A percentile compares a stretch with the other conserved stretches of the same genome.
These are phyloP conservation scores for Tetrahymena malaccensis DNA, from an alignment of 73 alveolate genomes.

Conservation along the genomic window DNA sequence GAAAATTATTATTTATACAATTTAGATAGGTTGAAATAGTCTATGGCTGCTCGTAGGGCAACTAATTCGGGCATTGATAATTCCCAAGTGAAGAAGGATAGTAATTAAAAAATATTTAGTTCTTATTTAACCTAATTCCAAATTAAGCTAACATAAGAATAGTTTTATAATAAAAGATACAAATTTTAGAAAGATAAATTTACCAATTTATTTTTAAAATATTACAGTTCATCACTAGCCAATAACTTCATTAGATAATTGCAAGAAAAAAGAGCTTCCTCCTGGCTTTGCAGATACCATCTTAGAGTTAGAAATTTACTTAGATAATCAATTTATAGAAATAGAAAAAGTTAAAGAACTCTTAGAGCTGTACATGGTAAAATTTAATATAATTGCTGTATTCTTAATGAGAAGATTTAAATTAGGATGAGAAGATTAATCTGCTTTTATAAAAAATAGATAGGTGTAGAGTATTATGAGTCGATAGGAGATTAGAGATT, in stretches of 20 bases:
- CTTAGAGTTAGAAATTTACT: neutral
- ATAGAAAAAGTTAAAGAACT: neutral
- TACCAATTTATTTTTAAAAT: too few relatives aligned
- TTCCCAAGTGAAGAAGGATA: neutral
- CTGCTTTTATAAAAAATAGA: neutral
- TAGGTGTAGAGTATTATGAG: conserved; percentile 45
- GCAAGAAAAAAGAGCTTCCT: neutral
- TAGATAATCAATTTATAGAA: neutral
- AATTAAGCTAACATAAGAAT: too few relatives aligned
- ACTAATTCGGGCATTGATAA: neutral
- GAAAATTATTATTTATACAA: neutral
- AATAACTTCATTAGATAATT: neutral
- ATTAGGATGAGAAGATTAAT: neutral
- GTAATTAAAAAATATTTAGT: neutral
- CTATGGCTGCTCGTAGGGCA: conserved; percentile 4
- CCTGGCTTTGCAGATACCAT: neutral
- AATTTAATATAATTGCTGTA: neutral
- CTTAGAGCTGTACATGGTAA: neutral
- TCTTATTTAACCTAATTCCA: neutral
- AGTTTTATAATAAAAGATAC: too few relatives aligned
- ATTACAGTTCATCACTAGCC: neutral
- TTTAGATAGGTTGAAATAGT: neutral
- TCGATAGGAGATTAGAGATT: conserved; percentile 31
- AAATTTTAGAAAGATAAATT: too few relatives aligned
- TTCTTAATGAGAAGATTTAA: neutral